Evolutionary conservation across 2,329 filamentous ascomycete species (phyloP).

Genomic region (Fusarium illudens): DNA sequence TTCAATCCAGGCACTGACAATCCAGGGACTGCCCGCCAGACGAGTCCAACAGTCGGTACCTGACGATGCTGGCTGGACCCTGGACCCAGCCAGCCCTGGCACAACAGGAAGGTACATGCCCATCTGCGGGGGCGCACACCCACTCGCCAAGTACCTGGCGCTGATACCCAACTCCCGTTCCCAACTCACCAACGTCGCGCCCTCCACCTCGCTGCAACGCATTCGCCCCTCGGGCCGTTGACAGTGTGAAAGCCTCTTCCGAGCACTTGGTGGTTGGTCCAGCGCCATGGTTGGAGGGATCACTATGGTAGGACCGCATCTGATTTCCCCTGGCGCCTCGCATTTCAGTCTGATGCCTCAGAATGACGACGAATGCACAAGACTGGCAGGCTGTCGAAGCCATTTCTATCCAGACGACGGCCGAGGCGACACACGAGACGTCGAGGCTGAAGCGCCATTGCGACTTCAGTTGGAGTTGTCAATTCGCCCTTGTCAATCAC

Average conservation of each 20-base stretch:
- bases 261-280: conserved; percentile 39
- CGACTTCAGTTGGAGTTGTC: conserved; percentile 12
- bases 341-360: conserved; percentile 21
- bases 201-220: conserved; percentile 31
- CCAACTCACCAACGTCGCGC: conserved; percentile 25
- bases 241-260: conserved; percentile 36
- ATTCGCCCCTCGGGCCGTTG: conserved; percentile 40
- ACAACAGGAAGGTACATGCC: conserved; percentile 17
- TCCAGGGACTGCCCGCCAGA: conserved; percentile 7
- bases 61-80: conserved; percentile 31
- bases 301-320: conserved; percentile 34
- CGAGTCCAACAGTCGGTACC: conserved; percentile 17
- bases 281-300: conserved; percentile 30
- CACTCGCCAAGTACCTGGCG: conserved; percentile 23
- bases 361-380: conserved; percentile 21
- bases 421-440: not conserved
- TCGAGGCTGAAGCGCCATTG: not conserved
- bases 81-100: conserved; percentile 18
- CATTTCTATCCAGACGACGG: not conserved
- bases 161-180: conserved; percentile 30
- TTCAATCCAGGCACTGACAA: not conserved
- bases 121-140: conserved; percentile 15
- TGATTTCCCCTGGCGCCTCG: conserved; percentile 26
- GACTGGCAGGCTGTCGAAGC: not conserved
- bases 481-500: not conserved